A percentile compares a stretch with the other conserved stretches of the same genome.
phyloP scores from a whole-genome alignment of 371 early-diverging fungal species.

The Mortierella sp. region DNA sequence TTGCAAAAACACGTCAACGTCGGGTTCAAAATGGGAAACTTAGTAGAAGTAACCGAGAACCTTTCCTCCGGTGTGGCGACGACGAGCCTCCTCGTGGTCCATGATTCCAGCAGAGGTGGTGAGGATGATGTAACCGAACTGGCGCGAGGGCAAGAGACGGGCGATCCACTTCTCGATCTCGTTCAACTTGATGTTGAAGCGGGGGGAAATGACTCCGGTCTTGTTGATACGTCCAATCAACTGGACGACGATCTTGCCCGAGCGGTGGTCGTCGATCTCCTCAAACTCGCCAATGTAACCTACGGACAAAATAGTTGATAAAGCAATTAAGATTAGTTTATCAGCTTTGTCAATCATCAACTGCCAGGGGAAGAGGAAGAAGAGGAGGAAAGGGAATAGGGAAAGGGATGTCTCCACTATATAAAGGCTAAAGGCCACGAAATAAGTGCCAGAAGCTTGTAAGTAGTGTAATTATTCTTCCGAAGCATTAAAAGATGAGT shows the following conservation, averaged over 20 bases:
- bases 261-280: constrained; percentile 98
- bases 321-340: background rate
- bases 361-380: background rate
- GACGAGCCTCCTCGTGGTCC: constrained; percentile 99
- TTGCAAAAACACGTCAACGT: constrained; percentile 5
- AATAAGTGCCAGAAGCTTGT: constrained; percentile 60
- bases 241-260: constrained; percentile 99
- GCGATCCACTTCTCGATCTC: constrained; percentile 98
- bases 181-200: constrained; percentile 96
- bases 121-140: constrained; percentile 97
- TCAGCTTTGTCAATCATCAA: background rate
- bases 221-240: constrained; percentile 99
- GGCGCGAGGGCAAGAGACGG: constrained; percentile 99
- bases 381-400: constrained; percentile 4
- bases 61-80: constrained; percentile 99
- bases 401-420: constrained; percentile 40
- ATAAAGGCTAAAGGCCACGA: constrained; percentile 57
- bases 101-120: constrained; percentile 99
- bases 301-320: constrained; percentile 37
- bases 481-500: constrained; percentile 82
- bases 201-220: constrained; percentile 99
- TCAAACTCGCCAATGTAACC: constrained; percentile 99
- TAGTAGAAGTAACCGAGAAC: constrained; percentile 93
- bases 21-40: constrained; percentile 4
- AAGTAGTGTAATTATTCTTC: constrained; percentile 66